phyloP scores from a whole-genome alignment of 441 rosid species.

The Brassica hybrid region DNA sequence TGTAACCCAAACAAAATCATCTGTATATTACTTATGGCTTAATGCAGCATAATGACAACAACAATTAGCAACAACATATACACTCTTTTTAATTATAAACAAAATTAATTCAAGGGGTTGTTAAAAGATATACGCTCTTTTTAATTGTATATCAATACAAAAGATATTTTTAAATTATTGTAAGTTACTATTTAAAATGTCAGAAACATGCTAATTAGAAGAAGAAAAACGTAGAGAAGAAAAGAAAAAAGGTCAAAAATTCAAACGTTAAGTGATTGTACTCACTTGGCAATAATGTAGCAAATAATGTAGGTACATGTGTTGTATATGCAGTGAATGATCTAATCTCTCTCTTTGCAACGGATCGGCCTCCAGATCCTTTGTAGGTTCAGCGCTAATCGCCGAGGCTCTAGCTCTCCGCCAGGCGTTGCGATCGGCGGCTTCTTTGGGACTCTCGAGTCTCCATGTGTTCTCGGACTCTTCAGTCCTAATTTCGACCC shows the following conservation, averaged over 20 bases:
- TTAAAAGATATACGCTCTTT: background rate
- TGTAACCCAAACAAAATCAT: slow-evolving; percentile 6
- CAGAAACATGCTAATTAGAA: background rate
- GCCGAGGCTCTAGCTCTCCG: too few relatives aligned
- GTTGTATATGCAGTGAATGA: slow-evolving; percentile 30
- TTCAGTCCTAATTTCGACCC: too few relatives aligned
- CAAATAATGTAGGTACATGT: slow-evolving; percentile 10
- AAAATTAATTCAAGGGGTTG: background rate
- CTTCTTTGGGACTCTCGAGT: too few relatives aligned
- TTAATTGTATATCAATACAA: background rate
- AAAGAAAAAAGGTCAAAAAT: slow-evolving; percentile 5
- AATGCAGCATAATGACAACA: background rate
- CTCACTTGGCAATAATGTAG: slow-evolving; percentile 39
- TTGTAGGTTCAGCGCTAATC: too few relatives aligned
- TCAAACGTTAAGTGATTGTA: slow-evolving; percentile 31
- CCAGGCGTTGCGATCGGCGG: too few relatives aligned
- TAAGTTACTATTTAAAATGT: background rate
- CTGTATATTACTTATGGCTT: background rate
- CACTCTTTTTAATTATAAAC: background rate
- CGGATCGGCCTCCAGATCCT: too few relatives aligned
- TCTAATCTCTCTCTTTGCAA: slow-evolving; percentile 6
- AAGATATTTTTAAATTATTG: background rate
- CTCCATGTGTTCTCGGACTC: too few relatives aligned
- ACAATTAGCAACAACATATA: background rate
- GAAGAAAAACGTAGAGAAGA: too few relatives aligned